Evolutionary conservation across 1,139 yeast genomes (phyloP).

Genomic region (Suhomyces taliae): DNA sequence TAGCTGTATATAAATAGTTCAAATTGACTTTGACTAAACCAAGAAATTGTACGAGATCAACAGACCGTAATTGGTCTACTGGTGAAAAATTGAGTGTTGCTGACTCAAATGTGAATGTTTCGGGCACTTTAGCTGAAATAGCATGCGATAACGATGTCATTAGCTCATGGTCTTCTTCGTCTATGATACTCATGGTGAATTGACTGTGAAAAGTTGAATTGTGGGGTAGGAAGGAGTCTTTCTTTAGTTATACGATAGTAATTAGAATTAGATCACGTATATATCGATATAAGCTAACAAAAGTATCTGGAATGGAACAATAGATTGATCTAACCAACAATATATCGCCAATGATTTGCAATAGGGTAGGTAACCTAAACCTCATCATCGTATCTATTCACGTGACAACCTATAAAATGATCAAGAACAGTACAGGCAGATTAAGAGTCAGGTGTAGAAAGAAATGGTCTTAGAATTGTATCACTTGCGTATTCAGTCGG

Average conservation of each 20-base stretch:
- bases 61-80: slow-evolving; percentile 13
- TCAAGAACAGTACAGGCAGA: neutral
- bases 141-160: slow-evolving; percentile 19
- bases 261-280: too few relatives aligned
- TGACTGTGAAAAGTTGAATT: too few relatives aligned
- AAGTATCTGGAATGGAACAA: neutral
- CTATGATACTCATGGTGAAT: slow-evolving; percentile 9
- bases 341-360: too few relatives aligned
- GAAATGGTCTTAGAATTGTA: neutral
- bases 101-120: slow-evolving; percentile 15
- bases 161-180: slow-evolving; percentile 23
- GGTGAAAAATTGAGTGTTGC: slow-evolving; percentile 11
- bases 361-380: too few relatives aligned
- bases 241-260: too few relatives aligned
- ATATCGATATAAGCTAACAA: too few relatives aligned
- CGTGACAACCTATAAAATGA: too few relatives aligned
- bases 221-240: too few relatives aligned
- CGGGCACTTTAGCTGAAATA: slow-evolving; percentile 14
- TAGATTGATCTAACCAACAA: too few relatives aligned
- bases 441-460: neutral
- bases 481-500: neutral
- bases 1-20: slow-evolving; percentile 27
- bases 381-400: too few relatives aligned
- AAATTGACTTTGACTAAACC: slow-evolving; percentile 32
- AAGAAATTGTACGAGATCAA: slow-evolving; percentile 19